These are phyloP conservation scores for Leccinum sublutescens DNA, from an alignment of 768 basidiomycete genomes.

Conservation along the genomic window DNA sequence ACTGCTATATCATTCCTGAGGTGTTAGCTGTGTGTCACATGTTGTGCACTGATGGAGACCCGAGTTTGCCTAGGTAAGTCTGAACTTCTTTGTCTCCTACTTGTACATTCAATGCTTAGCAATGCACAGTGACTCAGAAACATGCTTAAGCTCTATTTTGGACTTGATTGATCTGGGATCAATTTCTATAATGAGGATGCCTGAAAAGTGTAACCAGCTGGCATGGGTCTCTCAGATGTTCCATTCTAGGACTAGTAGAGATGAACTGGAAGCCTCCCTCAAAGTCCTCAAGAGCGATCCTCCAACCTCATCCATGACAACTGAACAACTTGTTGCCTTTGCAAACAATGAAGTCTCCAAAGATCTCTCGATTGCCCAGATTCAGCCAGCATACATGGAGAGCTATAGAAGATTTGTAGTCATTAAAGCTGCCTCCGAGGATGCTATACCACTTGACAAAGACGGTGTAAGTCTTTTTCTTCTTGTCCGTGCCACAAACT, in stretches of 20 bases:
- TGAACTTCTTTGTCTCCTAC: background rate
- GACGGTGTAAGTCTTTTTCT: conserved; percentile 44
- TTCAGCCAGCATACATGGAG: conserved; percentile 61
- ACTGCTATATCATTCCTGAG: conserved; percentile 62
- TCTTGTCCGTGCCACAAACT: background rate
- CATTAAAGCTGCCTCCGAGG: conserved; percentile 41
- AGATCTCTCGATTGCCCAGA: conserved; percentile 54
- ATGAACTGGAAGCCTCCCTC: conserved; percentile 45
- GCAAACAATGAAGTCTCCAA: conserved; percentile 47
- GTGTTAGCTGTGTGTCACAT: conserved; percentile 48
- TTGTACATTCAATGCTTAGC: background rate
- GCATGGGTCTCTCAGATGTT: conserved; percentile 26
- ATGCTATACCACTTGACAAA: conserved; percentile 24
- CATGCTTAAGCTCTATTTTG: conserved; percentile 22
- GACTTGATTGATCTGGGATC: conserved; percentile 49
- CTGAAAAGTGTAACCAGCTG: conserved; percentile 32
- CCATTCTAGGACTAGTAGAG: conserved; percentile 23
- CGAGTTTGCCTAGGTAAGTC: conserved; percentile 10
- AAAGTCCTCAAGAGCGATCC: conserved; percentile 13
- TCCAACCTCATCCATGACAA: conserved; percentile 35
- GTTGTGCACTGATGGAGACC: conserved; percentile 7
- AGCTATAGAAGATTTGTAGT: conserved; percentile 66
- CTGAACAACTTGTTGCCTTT: conserved; percentile 33
- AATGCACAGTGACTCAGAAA: conserved; percentile 3
- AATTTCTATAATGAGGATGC: conserved; percentile 52